Evolutionary conservation across 345 rosid genomes (phyloP).

Genomic region (Nephelium lappaceum): DNA sequence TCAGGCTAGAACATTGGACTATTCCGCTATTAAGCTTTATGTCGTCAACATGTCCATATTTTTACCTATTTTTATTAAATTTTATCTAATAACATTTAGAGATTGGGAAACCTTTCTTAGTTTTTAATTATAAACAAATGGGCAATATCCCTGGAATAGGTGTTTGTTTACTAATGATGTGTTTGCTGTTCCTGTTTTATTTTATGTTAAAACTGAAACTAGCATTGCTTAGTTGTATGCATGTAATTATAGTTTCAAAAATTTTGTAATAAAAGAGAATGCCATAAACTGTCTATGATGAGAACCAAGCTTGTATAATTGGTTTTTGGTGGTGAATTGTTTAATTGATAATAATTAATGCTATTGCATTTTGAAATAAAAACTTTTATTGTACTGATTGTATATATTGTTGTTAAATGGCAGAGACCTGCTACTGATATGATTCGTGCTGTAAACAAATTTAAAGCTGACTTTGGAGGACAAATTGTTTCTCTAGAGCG

Average conservation of each 20-base stretch:
- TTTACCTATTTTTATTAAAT: neutral
- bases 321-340: neutral
- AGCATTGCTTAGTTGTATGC: too few species aligned
- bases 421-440: constrained; percentile 89
- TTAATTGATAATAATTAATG: neutral
- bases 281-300: neutral
- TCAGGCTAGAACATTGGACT: neutral
- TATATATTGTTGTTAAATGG: constrained; percentile 15
- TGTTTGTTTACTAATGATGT: neutral
- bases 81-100: too few species aligned
- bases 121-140: too few species aligned
- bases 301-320: neutral
- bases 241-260: too few species aligned
- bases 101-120: neutral
- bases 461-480: constrained; percentile 95
- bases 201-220: neutral
- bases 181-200: neutral
- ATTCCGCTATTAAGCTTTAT: neutral
- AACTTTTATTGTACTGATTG: neutral
- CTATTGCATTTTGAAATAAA: constrained; percentile 2
- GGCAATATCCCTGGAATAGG: neutral
- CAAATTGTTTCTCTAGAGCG: constrained; percentile 82
- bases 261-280: neutral
- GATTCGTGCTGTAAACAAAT: constrained; percentile 90
- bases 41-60: neutral